Evolutionary conservation across 257 asterid species (phyloP), one percentile per base, ranked within the genome.

Genomic region (Knoxia roxburghii): DNA sequence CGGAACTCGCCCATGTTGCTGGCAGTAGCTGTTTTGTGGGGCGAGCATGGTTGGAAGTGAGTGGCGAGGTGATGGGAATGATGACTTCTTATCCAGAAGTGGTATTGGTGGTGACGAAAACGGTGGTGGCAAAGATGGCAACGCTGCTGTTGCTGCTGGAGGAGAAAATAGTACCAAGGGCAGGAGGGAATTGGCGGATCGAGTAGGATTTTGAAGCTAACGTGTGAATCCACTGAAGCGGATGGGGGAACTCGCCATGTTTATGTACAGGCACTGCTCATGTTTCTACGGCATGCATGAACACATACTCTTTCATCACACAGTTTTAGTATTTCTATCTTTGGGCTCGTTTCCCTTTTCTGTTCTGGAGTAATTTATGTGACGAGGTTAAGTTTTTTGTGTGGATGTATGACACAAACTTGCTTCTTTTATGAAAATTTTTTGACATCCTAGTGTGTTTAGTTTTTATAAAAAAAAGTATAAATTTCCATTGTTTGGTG

Each of bases 241-340:
- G 90, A 81, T 0, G 90, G 92, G 26, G 97, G 94, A 68, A 69
- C 81, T 66, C 88, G 97, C 73, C 92, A 93, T 72, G 95, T 93
- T 43, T 88, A 88, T 79, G 57, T 93, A 74, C 88, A 43, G 97
- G 99, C 39, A 93, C 97, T 3, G 95, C 95, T 35, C 97, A 93
- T 69, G 97, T 90, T 70, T 90, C 98, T 48, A 52, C 78, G 89
- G 97, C 89, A 72, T 37, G 67, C 2, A 18, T 20, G 23, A 67
- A 18, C 27, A 7, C 20, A 18, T 35, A 15, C 63, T 57, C 9
- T 52, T 67, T 43, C 61, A 1, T 40, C 45, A 6, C 41, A 0
- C 9, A 32, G 4, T 15, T 30, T 7, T 23, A 26, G 13, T n/a
- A 27, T 56, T 56, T 48, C 10, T 11, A 0, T 48, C 18, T 3